phyloP scores from a whole-genome alignment of 345 rosid genomes.

The Brassica incana region DNA sequence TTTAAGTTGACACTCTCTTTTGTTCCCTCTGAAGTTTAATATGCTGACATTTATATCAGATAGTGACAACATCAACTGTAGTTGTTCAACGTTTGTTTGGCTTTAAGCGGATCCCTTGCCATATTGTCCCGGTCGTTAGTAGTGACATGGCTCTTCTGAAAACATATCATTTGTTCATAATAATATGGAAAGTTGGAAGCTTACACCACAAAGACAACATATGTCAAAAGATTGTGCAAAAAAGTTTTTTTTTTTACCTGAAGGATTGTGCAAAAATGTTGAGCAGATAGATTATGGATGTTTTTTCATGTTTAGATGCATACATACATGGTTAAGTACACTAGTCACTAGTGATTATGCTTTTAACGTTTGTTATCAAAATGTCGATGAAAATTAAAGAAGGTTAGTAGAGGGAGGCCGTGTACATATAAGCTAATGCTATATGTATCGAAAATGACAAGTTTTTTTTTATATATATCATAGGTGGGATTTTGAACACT shows the following conservation, averaged over 20 bases:
- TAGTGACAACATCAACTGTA: slow-evolving; percentile 13
- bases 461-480: neutral
- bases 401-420: neutral
- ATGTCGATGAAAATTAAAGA: neutral
- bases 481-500: neutral
- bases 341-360: neutral
- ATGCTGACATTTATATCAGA: slow-evolving; percentile 25
- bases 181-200: neutral
- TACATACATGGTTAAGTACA: neutral
- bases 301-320: neutral
- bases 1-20: slow-evolving; percentile 7
- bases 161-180: neutral
- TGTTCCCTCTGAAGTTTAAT: neutral
- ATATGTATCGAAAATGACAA: neutral
- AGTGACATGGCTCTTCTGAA: neutral
- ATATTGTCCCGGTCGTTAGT: slow-evolving; percentile 10
- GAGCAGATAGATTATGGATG: neutral
- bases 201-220: neutral
- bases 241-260: too few species aligned
- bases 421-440: neutral
- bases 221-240: neutral
- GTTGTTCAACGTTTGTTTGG: slow-evolving; percentile 29
- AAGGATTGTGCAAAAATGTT: neutral
- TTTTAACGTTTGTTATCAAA: neutral
- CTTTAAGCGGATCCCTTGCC: slow-evolving; percentile 17